Percentiles rank a stretch among this genome's conserved stretches.
Conservation (phyloP, 163 green algal species). For the Chloromonas sp. region DNA sequence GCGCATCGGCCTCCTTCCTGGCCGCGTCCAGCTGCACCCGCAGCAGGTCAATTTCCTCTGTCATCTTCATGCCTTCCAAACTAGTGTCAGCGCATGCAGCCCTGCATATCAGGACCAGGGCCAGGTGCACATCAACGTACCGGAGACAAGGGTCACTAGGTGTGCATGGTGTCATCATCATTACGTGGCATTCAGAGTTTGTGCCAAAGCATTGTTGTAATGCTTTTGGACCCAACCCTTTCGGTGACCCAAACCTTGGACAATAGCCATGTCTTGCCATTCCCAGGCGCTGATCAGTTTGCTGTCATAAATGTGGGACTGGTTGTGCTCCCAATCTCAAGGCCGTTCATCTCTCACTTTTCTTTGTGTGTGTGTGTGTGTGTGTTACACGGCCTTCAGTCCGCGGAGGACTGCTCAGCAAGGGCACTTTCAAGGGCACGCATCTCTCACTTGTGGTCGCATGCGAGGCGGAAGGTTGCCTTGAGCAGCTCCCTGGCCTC, state of each 20-base stretch:
- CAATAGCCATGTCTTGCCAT: neutral
- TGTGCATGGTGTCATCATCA: neutral
- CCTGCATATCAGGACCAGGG: neutral
- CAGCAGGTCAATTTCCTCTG: conserved; percentile 68
- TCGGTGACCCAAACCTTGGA: neutral
- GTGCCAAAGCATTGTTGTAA: neutral
- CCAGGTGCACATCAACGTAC: neutral
- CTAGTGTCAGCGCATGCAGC: neutral
- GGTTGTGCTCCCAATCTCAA: neutral
- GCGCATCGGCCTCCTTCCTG: conserved; percentile 32
- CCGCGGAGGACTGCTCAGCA: too few relatives aligned
- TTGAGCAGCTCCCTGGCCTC: conserved; percentile 70
- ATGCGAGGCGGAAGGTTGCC: conserved; percentile 63
- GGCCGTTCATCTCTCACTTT: neutral
- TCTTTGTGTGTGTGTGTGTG: too few relatives aligned
- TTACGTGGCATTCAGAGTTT: neutral
- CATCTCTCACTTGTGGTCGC: conserved; percentile 52
- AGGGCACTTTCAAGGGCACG: conserved; percentile 51
- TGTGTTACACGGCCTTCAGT: too few relatives aligned
- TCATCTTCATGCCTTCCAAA: conserved; percentile 22
- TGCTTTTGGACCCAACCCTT: neutral
- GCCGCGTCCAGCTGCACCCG: conserved; percentile 40
- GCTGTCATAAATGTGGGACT: neutral
- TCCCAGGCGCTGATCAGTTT: neutral
- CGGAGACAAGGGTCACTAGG: neutral